Evolutionary conservation across 192 early-diverging fungal genomes (phyloP).

Genomic region (Rhizoclosmatium globosum): DNA sequence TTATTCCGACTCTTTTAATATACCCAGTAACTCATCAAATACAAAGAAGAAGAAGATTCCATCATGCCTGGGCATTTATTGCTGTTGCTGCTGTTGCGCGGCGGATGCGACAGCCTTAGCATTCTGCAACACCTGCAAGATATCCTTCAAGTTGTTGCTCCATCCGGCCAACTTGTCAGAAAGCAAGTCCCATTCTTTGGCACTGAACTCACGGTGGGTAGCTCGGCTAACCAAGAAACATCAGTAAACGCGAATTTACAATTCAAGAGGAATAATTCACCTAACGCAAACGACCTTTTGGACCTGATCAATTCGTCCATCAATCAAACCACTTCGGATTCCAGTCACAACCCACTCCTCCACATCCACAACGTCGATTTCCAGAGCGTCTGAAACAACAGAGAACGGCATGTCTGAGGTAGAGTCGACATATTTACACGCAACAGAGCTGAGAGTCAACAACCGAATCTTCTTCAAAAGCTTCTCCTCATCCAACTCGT

Average conservation of each 20-base stretch:
- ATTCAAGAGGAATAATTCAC: constrained; percentile 37
- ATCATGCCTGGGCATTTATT: not conserved
- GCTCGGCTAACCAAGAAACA: constrained; percentile 62
- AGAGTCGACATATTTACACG: constrained; percentile 68
- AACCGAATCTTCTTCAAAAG: constrained; percentile 85
- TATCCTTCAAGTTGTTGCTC: constrained; percentile 80
- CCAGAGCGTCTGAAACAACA: constrained; percentile 75
- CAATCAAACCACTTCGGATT: constrained; percentile 89
- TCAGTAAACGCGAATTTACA: not conserved
- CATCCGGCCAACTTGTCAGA: constrained; percentile 73
- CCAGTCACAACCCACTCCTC: constrained; percentile 96
- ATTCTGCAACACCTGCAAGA: constrained; percentile 79
- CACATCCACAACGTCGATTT: constrained; percentile 80
- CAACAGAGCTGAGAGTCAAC: constrained; percentile 80
- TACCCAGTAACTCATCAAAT: too few relatives aligned
- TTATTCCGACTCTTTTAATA: too few relatives aligned
- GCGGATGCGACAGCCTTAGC: constrained; percentile 30
- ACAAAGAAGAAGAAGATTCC: too few relatives aligned
- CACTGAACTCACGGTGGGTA: constrained; percentile 84
- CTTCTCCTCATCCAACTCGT: constrained; percentile 63
- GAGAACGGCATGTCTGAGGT: constrained; percentile 69
- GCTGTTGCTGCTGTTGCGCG: not conserved
- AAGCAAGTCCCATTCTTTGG: constrained; percentile 84
- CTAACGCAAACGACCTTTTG: constrained; percentile 76
- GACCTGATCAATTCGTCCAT: constrained; percentile 95